phyloP scores from a whole-genome alignment of 2,329 filamentous ascomycete genomes.

The Ophiostoma sp. region DNA sequence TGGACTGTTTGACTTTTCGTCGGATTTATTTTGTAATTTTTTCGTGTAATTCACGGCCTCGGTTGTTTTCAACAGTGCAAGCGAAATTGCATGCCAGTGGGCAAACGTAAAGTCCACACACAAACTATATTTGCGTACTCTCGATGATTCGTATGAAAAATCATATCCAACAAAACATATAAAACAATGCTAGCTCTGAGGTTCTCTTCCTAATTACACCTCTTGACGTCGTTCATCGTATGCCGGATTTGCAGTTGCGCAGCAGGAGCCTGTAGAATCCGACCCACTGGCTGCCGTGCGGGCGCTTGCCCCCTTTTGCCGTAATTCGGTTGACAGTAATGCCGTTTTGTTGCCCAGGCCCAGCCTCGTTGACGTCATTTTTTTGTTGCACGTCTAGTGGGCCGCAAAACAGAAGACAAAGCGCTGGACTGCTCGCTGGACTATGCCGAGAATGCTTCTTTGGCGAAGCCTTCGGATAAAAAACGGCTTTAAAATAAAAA shows the following conservation, averaged over 20 bases:
- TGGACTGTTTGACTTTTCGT: neutral
- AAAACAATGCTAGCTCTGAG: neutral
- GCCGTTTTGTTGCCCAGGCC: neutral
- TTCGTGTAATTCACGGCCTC: neutral
- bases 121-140: neutral
- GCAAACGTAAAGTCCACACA: neutral
- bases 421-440: neutral
- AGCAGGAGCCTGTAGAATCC: neutral
- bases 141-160: neutral
- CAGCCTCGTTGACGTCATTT: conserved; percentile 15
- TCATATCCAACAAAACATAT: neutral
- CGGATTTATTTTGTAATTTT: neutral
- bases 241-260: neutral
- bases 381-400: neutral
- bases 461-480: neutral
- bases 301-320: conserved; percentile 13
- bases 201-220: neutral
- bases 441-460: neutral
- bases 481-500: neutral
- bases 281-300: neutral
- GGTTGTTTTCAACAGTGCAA: neutral
- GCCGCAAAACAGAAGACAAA: neutral
- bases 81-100: neutral
- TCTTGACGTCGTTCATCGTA: neutral
- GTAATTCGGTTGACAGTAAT: too few species aligned